Conservation (phyloP, 176 grass and related monocot genomes). For the Bolboschoenus planiculmis region DNA sequence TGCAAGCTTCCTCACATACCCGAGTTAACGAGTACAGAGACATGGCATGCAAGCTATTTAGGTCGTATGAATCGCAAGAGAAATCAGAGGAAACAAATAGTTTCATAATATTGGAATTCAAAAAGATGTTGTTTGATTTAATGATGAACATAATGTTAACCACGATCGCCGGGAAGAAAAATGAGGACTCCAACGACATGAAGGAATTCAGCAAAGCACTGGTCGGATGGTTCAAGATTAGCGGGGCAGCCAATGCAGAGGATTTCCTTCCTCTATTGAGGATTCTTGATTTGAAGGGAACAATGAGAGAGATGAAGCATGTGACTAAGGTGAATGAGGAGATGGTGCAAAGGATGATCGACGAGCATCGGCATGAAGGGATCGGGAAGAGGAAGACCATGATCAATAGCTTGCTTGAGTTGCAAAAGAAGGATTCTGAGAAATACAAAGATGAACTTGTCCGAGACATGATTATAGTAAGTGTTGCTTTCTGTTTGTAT, state of each 20-base stretch:
- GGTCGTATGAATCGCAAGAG: background rate
- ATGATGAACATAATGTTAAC: conserved; percentile 25
- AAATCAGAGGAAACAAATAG: background rate
- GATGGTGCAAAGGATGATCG: conserved; percentile 5
- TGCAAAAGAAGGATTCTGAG: conserved; percentile 26
- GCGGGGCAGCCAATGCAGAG: background rate
- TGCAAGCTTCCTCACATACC: conserved; percentile 9
- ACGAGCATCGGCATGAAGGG: background rate
- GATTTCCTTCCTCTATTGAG: conserved; percentile 26
- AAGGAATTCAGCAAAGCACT: background rate
- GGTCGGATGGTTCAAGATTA: background rate
- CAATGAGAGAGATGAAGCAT: background rate
- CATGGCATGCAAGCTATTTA: background rate
- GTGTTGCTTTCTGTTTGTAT: background rate
- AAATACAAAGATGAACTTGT: conserved; percentile 1
- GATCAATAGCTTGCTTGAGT: conserved; percentile 14
- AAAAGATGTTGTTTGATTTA: conserved; percentile 13
- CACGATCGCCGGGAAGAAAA: conserved; percentile 2
- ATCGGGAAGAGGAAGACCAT: conserved; percentile 1
- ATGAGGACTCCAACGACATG: background rate
- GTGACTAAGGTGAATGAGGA: background rate
- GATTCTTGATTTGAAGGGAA: conserved; percentile 8
- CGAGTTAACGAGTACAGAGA: background rate
- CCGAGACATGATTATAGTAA: background rate
- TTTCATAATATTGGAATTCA: conserved; percentile 14